Conservation (phyloP, 305 asterid species). For the Fraxinus dipetala region DNA sequence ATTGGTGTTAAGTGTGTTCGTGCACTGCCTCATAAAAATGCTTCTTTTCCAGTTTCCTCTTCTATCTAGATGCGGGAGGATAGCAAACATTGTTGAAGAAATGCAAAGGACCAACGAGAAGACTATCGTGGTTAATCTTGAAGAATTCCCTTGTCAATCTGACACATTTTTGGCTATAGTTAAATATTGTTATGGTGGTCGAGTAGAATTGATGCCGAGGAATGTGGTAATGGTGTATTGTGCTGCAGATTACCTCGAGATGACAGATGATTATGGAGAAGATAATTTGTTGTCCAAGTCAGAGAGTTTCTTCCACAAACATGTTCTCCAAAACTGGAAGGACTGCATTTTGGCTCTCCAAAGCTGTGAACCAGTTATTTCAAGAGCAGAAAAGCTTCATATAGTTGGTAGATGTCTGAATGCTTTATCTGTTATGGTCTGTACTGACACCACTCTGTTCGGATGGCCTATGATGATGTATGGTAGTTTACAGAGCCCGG, state of each 20-base stretch:
- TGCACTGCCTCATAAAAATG: conserved; percentile 25
- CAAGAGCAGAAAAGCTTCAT: conserved; percentile 71
- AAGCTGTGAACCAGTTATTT: conserved; percentile 61
- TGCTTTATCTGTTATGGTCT: conserved; percentile 73
- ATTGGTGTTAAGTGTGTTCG: neutral
- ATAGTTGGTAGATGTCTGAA: conserved; percentile 58
- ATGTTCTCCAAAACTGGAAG: conserved; percentile 64
- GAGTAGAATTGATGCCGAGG: conserved; percentile 65
- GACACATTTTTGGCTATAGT: conserved; percentile 55
- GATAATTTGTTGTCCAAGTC: conserved; percentile 68
- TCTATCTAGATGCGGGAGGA: conserved; percentile 77
- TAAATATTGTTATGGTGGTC: conserved; percentile 76
- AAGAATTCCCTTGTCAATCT: conserved; percentile 79
- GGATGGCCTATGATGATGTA: conserved; percentile 99
- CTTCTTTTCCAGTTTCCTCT: conserved; percentile 76
- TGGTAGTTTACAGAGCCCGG: conserved; percentile 89
- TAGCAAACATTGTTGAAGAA: conserved; percentile 56
- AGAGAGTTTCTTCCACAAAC: conserved; percentile 65
- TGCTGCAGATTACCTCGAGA: conserved; percentile 83
- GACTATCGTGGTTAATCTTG: conserved; percentile 37
- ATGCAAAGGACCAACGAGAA: conserved; percentile 36
- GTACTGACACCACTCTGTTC: conserved; percentile 81
- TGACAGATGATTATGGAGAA: conserved; percentile 77
- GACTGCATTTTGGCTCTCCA: conserved; percentile 85
- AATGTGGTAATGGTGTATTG: conserved; percentile 69